These are phyloP conservation scores for Chenopodium suecicum DNA, from an alignment of 148 eudicot genomes.

Conservation along the genomic window DNA sequence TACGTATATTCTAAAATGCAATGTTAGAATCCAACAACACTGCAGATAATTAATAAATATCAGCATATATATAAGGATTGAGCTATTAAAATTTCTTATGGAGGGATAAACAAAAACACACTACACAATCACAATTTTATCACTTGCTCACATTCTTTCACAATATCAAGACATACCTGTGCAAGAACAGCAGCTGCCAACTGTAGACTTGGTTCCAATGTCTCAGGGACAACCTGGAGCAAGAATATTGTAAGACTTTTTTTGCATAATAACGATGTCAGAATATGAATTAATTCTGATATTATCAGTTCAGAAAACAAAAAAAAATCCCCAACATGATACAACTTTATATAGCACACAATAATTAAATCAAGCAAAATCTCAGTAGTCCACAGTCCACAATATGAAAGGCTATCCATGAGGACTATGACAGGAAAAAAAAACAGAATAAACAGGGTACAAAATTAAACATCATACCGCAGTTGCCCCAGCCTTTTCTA, in stretches of 20 bases:
- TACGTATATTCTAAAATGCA: neutral
- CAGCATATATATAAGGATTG: neutral
- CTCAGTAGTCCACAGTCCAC: neutral
- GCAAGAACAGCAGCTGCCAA: constrained; percentile 96
- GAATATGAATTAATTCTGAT: constrained; percentile 6
- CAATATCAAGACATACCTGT: constrained; percentile 49
- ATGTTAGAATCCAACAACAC: neutral
- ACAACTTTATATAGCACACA: neutral
- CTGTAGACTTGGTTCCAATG: constrained; percentile 94
- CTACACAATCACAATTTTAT: neutral
- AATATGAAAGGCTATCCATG: neutral
- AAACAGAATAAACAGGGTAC: neutral
- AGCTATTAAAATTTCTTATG: neutral
- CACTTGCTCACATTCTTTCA: neutral
- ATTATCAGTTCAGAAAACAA: constrained; percentile 1
- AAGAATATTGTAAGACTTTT: constrained; percentile 14
- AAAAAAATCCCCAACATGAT: neutral
- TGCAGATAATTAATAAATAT: neutral
- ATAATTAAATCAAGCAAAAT: neutral
- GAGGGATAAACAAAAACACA: neutral
- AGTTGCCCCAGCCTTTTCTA: constrained; percentile 99
- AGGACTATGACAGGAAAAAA: constrained; percentile 1
- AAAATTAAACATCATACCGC: constrained; percentile 56
- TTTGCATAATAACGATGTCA: neutral
- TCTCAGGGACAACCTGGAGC: constrained; percentile 88